Conservation (phyloP, 495 filamentous ascomycete genomes). For the Staphylotrichum longicolle region DNA sequence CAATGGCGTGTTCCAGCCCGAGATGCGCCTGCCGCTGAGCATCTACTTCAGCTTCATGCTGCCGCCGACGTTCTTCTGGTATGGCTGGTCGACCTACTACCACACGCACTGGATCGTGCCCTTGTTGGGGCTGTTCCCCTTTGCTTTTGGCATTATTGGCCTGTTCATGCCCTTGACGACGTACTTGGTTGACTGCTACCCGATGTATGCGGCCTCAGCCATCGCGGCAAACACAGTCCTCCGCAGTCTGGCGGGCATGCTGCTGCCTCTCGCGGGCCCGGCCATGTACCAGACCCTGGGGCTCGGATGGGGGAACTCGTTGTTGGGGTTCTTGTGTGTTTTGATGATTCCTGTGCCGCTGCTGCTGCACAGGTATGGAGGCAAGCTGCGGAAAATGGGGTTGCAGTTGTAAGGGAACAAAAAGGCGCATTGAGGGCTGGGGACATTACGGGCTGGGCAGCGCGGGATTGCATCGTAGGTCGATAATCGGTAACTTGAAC, state of each 20-base stretch:
- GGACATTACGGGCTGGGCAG: no score
- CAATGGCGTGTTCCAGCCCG: conserved; percentile 55
- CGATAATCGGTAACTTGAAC: no score
- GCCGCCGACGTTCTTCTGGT: conserved; percentile 48
- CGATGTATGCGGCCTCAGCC: conserved; percentile 58
- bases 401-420: conserved; percentile 25
- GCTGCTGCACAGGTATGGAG: conserved; percentile 70
- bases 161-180: conserved; percentile 54
- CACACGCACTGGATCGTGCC: conserved; percentile 48
- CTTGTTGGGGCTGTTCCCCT: conserved; percentile 50
- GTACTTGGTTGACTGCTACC: conserved; percentile 60
- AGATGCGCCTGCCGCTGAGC: conserved; percentile 49
- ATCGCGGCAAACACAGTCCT: conserved; percentile 56
- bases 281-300: conserved; percentile 55
- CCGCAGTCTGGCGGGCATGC: conserved; percentile 54
- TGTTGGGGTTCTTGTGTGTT: conserved; percentile 59
- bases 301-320: conserved; percentile 58
- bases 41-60: conserved; percentile 40
- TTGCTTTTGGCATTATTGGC: conserved; percentile 53
- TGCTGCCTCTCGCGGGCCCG: conserved; percentile 54
- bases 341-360: conserved; percentile 73
- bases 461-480: no score
- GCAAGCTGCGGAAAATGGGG: conserved; percentile 47
- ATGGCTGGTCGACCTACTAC: conserved; percentile 44
- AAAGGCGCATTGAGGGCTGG: no score